These are phyloP conservation scores for Yarrowia alimentaria DNA, from an alignment of 805 yeast genomes.

Conservation along the genomic window DNA sequence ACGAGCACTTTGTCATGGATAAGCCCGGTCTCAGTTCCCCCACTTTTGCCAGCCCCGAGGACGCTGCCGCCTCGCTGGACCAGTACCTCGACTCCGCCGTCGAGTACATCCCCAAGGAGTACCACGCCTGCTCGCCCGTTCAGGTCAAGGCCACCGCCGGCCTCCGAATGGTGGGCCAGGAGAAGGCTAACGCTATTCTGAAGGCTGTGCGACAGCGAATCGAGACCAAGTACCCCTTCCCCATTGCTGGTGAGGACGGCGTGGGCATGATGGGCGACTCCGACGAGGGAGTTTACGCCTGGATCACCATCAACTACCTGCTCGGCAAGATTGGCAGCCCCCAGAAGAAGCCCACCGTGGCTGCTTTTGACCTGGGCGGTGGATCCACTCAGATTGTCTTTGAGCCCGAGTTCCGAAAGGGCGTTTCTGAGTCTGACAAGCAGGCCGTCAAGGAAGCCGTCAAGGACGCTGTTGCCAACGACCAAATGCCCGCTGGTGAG, in stretches of 20 bases:
- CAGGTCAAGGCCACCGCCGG: slow-evolving; percentile 99
- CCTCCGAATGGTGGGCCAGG: slow-evolving; percentile 77
- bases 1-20: slow-evolving; percentile 82
- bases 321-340: slow-evolving; percentile 88
- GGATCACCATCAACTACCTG: slow-evolving; percentile 94
- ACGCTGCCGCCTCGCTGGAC: slow-evolving; percentile 90
- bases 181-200: slow-evolving; percentile 67
- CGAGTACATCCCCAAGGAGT: slow-evolving; percentile 67
- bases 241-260: slow-evolving; percentile 84
- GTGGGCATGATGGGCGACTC: slow-evolving; percentile 91
- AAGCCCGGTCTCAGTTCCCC: slow-evolving; percentile 85
- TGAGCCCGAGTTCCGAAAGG: slow-evolving; percentile 89
- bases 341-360: slow-evolving; percentile 81
- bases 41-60: slow-evolving; percentile 67
- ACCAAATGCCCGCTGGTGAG: slow-evolving; percentile 77
- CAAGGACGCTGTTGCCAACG: too few species aligned
- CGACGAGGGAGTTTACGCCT: slow-evolving; percentile 97
- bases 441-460: too few species aligned
- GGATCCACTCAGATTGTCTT: slow-evolving; percentile 98
- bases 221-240: slow-evolving; percentile 81
- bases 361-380: slow-evolving; percentile 97
- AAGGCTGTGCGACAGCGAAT: slow-evolving; percentile 73
- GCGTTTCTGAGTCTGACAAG: too few species aligned
- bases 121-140: slow-evolving; percentile 81
- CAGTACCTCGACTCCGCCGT: slow-evolving; percentile 75